These are phyloP conservation scores for Achaetomium macrosporum DNA, from an alignment of 2,329 filamentous ascomycete genomes.

Conservation along the genomic window DNA sequence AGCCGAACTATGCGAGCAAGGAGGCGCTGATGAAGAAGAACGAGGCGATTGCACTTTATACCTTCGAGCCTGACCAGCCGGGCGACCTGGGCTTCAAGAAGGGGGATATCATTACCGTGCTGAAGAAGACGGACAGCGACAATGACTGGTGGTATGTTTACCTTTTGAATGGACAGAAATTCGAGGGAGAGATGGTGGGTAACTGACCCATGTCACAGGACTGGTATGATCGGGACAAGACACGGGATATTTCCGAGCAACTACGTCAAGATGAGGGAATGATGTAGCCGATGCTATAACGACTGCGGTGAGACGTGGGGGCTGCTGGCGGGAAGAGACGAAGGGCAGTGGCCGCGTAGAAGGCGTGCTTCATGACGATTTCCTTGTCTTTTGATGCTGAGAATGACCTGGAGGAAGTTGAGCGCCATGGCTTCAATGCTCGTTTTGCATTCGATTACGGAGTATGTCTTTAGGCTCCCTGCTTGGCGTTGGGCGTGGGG, in stretches of 20 bases:
- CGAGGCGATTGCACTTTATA: conserved; percentile 86
- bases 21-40: conserved; percentile 57
- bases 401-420: background rate
- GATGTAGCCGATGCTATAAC: background rate
- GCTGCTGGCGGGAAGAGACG: background rate
- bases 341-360: background rate
- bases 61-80: conserved; percentile 88
- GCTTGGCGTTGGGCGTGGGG: conserved; percentile 8
- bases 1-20: conserved; percentile 70
- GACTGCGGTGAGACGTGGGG: background rate
- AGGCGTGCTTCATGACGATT: background rate
- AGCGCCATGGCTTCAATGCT: background rate
- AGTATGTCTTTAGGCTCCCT: background rate
- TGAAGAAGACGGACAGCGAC: conserved; percentile 89
- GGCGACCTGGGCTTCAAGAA: conserved; percentile 96
- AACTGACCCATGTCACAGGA: conserved; percentile 47
- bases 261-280: conserved; percentile 62
- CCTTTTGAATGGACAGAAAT: background rate
- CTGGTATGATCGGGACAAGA: conserved; percentile 75
- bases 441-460: background rate
- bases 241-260: conserved; percentile 92
- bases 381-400: background rate
- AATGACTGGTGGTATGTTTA: conserved; percentile 83
- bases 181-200: background rate
- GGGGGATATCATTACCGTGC: conserved; percentile 88